A percentile compares a stretch with the other conserved stretches of the same genome.
Evolutionary conservation across 192 early-diverging fungal species (phyloP).

Genomic region (Backusella sp.): DNA sequence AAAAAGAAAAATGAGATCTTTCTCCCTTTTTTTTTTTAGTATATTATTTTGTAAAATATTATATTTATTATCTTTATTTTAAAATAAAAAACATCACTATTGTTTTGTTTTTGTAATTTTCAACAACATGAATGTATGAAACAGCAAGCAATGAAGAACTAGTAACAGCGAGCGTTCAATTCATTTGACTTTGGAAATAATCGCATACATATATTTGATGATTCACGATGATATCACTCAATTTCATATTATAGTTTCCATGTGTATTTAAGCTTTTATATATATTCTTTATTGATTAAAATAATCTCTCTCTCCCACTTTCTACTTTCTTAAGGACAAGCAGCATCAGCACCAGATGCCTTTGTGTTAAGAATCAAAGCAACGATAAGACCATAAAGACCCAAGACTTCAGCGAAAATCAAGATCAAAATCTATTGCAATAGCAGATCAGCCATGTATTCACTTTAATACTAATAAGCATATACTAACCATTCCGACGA

Average conservation of each 20-base stretch:
- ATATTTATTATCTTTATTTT: not conserved
- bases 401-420: conserved; percentile 99
- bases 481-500: conserved; percentile 78
- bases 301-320: not conserved
- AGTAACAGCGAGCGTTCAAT: no score
- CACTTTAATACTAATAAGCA: not conserved
- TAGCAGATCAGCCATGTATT: conserved; percentile 1
- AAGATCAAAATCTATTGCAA: conserved; percentile 75
- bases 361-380: conserved; percentile 98
- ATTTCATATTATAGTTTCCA: not conserved
- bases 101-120: no score
- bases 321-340: conserved; percentile 6
- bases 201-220: no score
- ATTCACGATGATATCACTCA: no score
- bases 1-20: not conserved
- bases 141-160: no score
- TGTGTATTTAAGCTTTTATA: not conserved
- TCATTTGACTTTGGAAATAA: no score
- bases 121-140: not conserved
- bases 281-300: not conserved
- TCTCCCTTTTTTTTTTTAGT: not conserved
- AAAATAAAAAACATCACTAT: no score
- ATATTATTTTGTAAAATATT: conserved; percentile 6
- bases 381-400: conserved; percentile 96
- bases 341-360: conserved; percentile 37